A percentile compares a stretch with the other conserved stretches of the same genome.
Conservation (phyloP, 768 basidiomycete species). For the Russula abietina region DNA sequence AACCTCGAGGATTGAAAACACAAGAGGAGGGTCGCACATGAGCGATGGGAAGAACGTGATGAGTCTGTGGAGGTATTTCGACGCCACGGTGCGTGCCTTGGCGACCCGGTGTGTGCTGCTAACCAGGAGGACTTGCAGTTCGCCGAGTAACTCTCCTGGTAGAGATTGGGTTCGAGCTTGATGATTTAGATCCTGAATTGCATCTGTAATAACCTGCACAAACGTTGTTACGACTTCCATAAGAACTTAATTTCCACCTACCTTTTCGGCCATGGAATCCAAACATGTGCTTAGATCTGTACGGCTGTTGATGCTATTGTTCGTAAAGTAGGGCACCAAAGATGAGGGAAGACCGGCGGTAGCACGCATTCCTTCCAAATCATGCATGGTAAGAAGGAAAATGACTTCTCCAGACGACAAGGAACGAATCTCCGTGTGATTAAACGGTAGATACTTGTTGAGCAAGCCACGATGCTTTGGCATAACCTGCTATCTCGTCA, state of each 20-base stretch:
- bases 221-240: not conserved
- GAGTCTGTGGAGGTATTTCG: slow-evolving; percentile 76
- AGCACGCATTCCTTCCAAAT: slow-evolving; percentile 83
- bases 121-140: slow-evolving; percentile 71
- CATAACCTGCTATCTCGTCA: slow-evolving; percentile 48
- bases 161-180: slow-evolving; percentile 78
- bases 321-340: slow-evolving; percentile 80
- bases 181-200: slow-evolving; percentile 60
- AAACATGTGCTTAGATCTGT: slow-evolving; percentile 64
- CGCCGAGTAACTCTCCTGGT: slow-evolving; percentile 57
- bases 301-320: slow-evolving; percentile 75
- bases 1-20: slow-evolving; percentile 86
- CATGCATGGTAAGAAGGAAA: slow-evolving; percentile 78
- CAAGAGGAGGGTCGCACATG: slow-evolving; percentile 83
- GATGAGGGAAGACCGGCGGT: slow-evolving; percentile 74
- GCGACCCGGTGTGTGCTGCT: slow-evolving; percentile 76
- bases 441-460: slow-evolving; percentile 57
- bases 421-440: slow-evolving; percentile 61
- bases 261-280: slow-evolving; percentile 84
- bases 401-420: slow-evolving; percentile 80
- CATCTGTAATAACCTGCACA: slow-evolving; percentile 69
- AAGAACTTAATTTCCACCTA: slow-evolving; percentile 29
- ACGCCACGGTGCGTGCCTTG: slow-evolving; percentile 76
- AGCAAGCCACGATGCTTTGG: slow-evolving; percentile 60
- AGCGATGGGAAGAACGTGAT: slow-evolving; percentile 91